Evolutionary conservation across 108 stramenopile genomes (phyloP), one percentile per base, ranked within the genome.

Genomic region (Skeletonema marinoi): DNA sequence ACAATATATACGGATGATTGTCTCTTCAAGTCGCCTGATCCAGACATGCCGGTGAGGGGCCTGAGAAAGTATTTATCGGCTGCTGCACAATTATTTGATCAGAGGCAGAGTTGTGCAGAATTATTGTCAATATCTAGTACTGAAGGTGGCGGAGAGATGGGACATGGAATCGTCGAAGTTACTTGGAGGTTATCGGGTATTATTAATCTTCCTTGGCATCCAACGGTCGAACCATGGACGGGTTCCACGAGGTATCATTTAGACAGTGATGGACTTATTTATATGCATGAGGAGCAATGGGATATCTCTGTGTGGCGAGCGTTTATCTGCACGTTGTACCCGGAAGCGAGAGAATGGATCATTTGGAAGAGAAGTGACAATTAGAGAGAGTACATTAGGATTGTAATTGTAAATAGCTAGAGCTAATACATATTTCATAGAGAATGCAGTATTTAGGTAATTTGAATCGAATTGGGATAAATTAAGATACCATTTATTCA

Each of bases 21-120:
- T 72, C 73, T 88, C 16, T 96, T 96, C 68, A 88, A 85, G 70
- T 90, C 90, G 1, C 95, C 95, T 0, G 95, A 96, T 78, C 95
- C 95, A 1, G 95, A 96, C 74, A 96, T 96, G 95, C 95, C 95
- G 10, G 92, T 96, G 3, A 36, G 77, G 16, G 95, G 95, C 2
- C 65, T 96, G 31, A 71, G 92, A 13, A 96, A 96, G 65, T 96
- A 93, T 66, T 42, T 92, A 32, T 78, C 82, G 41, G 92, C 95
- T 14, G 88, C 90, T n/a, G 85, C 85, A 14, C 88, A 91, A 36
- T 68, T 96, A 17, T 96, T 96, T 72, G 91, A 92, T 69, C 65
- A 66, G 4, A 60, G 56, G 13, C 29, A 67, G 19, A 92, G 91
- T 63, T 71, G 65, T n/a, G 91, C 93, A 7, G 78, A 78, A 46